Base-by-base conservation (phyloP, 768 basidiomycete genomes). In the Fibroporia radiculosa region DNA sequence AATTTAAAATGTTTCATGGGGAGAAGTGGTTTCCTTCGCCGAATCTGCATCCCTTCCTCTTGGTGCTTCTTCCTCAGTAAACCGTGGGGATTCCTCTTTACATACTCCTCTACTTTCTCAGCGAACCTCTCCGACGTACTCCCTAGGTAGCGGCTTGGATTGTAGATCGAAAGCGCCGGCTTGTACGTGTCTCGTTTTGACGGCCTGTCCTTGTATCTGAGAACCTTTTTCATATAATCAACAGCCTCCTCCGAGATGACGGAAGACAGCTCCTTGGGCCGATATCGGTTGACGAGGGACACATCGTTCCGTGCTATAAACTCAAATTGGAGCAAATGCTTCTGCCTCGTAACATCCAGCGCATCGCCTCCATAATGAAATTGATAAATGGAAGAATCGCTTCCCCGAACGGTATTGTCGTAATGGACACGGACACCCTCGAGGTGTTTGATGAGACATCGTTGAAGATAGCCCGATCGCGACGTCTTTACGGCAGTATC, bases 401-500 rank as follows among this genome's bases (percentile, higher is more conserved):
- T 88, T 37, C 95, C 93, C 42, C 96, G 88, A 31, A 99, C 93
- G 25, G 95, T 98, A 62, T 97, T 82, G 64, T 99, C 96, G 64
- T 99, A 99, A 62, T 98, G 95, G 6, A 98, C 84, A 25, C 89
- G 84, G 43, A 97, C 80, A 38, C 95, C 96, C 63, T 99, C 96
- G 43, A 99, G 72, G 63, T 99, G 96, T 65, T 99, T 99, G 72
- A 99, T 93, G 53, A 99, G 72, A 68, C 96, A 98, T 37, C 96
- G 80, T 62, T 99, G 96, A 16, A 99, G 77, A 64, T 99, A 99
- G 16, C 96, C 96, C 3, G 96, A 98, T 44, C 96, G 92, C 50
- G 87, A 90, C 3, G 96, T 99, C 70, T 99, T 99, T 62, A 99
- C 95, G 28, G 96, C 96, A 4, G 96, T 99, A 59, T 99, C 96